Evolutionary conservation across 2,329 filamentous ascomycete genomes (phyloP), one percentile per base, ranked within the genome.

Genomic region (Sclerotinia subarctica): DNA sequence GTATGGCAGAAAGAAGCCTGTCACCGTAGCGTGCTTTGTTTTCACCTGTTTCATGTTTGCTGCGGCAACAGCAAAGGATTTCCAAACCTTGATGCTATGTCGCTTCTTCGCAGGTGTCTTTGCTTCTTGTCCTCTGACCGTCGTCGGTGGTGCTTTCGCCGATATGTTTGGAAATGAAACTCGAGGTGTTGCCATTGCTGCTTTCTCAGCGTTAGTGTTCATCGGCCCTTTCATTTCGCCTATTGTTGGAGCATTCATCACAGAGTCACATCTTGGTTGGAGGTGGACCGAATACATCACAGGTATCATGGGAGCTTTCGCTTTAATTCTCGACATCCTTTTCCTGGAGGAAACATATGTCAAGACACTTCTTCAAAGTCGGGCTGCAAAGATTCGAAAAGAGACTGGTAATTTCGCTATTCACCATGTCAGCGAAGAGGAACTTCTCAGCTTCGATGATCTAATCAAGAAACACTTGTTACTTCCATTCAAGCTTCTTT

Each of bases 161-260:
- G 90, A 92, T 77, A 79, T 92, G 52, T 91, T 82, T 78, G 78
- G 82, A 0, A 81, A 88, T 0, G 82, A 85, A 1, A 78, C 86
- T 73, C 81, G 89, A 68, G 89, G 88, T 7, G 83, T 86, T 26
- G 89, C 89, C 1, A 87, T 91, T 78, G 86, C 88, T 0, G 84
- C 84, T 0, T 91, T 90, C 75, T 86, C 87, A 8, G 72, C 76
- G 15, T 73, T 76, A 1, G 77, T 78, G 0, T 75, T 79, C 21
- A 60, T 80, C 38, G 78, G 79, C 2, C 79, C 74, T 1, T 73
- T 78, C 44, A 69, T 78, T 56, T 75, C 75, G 0, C 78, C 78
- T 10, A 74, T 79, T 35, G 72, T 74, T 35, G 78, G 78, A 49
- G 71, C 62, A 19, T 72, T 72, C 29, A 79, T 85, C 42, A 81